Base-by-base conservation (phyloP, 441 rosid species). In the Theobroma grandiflorum region DNA sequence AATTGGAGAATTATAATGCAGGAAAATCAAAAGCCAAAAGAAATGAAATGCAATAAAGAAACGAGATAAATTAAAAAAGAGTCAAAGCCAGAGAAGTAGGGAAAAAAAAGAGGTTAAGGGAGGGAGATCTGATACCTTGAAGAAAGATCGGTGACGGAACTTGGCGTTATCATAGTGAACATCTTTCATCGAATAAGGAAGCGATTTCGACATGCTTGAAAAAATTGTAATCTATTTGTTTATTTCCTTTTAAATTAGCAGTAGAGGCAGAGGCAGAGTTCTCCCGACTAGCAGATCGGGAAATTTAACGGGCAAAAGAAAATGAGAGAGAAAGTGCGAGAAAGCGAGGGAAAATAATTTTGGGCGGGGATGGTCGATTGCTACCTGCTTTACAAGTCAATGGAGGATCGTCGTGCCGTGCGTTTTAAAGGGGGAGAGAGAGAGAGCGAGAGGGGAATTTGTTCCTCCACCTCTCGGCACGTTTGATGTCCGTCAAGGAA, bases 161-260 rank as follows among this genome's bases (percentile, higher is more conserved):
- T 97, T 95, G 86, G 98, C 99, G 87, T 95, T 94, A 79, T 95
- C 99, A 85, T 95, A 93, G 82, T 91, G 88, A 49, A 95, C 83
- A 89, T 95, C 99, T 89, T 88, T 92, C 84, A 85, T 82, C 16
- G 99, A 94, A 83, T 90, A 94, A 26, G 98, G 98, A 52, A 95
- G 88, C 45, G 94, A 83, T 66, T 88, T 87, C 84, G 97, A 90
- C 98, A 95, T 93, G 77, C 62, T 88, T 63, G 80, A 84, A 82
- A 84, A 82, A 45, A 14, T 20, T 57, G 12, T 20, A 52, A 55
- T 74, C 52, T 73, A 73, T 59, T 58, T 58, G 20, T 22, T 38
- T 15, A 53, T 55, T 38, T 72, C 49, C 35, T 45, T 37, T 53
- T 14, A 53, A 20, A 37, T 55, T 42, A 20, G 52, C 37, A 26